These are phyloP conservation scores for Paecilomyces variotii DNA, from an alignment of 2,329 filamentous ascomycete genomes.

Conservation along the genomic window DNA sequence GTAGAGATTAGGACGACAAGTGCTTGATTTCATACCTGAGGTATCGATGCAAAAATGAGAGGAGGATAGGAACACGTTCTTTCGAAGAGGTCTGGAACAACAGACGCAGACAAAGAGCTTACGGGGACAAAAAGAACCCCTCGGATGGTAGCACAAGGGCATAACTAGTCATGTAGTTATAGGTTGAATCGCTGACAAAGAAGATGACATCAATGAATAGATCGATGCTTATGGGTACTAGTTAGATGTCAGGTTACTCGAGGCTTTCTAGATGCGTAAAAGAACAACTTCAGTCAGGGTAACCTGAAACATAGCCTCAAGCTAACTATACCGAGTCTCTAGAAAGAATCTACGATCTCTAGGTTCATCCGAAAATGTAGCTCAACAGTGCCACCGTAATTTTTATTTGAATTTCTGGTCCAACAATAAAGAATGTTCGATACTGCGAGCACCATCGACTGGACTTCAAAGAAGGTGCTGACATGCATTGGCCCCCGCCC, in stretches of 20 bases:
- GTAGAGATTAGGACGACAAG: too few species aligned
- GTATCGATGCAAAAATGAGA: too few species aligned
- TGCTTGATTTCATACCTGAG: too few species aligned
- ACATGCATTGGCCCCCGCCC: background rate
- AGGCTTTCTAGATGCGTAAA: background rate
- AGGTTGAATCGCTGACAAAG: background rate
- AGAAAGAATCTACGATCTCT: background rate
- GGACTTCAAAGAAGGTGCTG: background rate
- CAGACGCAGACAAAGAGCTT: background rate
- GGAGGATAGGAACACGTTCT: too few species aligned
- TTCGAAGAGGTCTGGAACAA: background rate
- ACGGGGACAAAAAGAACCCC: too few species aligned
- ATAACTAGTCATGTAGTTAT: too few species aligned
- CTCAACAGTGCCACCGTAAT: background rate
- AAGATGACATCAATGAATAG: background rate
- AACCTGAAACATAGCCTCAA: too few species aligned
- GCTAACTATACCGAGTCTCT: too few species aligned
- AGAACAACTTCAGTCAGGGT: background rate
- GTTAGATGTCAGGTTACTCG: background rate
- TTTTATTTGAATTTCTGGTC: background rate
- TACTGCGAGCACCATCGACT: background rate
- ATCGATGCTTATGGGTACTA: background rate
- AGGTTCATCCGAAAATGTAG: background rate
- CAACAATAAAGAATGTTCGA: background rate
- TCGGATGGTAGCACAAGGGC: too few species aligned